Evolutionary conservation across 345 rosid genomes (phyloP).

Genomic region (Ailanthus altissimus): DNA sequence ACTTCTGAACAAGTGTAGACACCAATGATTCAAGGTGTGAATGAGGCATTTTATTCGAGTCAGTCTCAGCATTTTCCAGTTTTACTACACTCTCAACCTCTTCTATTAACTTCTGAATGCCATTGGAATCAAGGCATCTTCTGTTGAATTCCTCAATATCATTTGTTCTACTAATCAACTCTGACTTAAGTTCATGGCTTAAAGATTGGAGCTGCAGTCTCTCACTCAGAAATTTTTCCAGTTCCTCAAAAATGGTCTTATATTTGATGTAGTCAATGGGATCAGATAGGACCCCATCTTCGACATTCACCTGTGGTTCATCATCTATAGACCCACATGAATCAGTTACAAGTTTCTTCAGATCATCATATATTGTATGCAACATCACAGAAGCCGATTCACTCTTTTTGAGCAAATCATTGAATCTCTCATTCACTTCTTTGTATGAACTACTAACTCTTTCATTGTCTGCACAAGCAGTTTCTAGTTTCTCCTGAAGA

Average conservation of each 20-base stretch:
- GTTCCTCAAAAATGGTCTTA: conserved; percentile 48
- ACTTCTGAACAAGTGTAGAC: conserved; percentile 62
- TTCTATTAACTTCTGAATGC: conserved; percentile 53
- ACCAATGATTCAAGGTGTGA: conserved; percentile 62
- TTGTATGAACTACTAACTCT: conserved; percentile 40
- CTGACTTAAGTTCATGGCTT: conserved; percentile 54
- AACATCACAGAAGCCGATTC: conserved; percentile 39
- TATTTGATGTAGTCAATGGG: conserved; percentile 45
- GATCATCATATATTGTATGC: conserved; percentile 45
- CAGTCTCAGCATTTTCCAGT: conserved; percentile 40
- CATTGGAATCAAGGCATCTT: conserved; percentile 45
- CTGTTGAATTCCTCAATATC: conserved; percentile 56
- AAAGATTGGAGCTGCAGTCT: conserved; percentile 56
- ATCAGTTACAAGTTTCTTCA: conserved; percentile 48
- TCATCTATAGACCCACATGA: conserved; percentile 41
- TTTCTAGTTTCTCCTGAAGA: conserved; percentile 60
- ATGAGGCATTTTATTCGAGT: conserved; percentile 41
- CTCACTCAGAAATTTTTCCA: conserved; percentile 54
- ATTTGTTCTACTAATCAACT: conserved; percentile 47
- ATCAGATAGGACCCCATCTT: conserved; percentile 41
- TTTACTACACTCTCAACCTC: conserved; percentile 60
- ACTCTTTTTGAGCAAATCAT: conserved; percentile 46
- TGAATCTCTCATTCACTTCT: conserved; percentile 55
- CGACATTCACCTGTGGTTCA: conserved; percentile 26
- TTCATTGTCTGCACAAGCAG: conserved; percentile 44